Conservation (phyloP, 1,284 basidiomycete species). For the Tilletiaria anomala region DNA sequence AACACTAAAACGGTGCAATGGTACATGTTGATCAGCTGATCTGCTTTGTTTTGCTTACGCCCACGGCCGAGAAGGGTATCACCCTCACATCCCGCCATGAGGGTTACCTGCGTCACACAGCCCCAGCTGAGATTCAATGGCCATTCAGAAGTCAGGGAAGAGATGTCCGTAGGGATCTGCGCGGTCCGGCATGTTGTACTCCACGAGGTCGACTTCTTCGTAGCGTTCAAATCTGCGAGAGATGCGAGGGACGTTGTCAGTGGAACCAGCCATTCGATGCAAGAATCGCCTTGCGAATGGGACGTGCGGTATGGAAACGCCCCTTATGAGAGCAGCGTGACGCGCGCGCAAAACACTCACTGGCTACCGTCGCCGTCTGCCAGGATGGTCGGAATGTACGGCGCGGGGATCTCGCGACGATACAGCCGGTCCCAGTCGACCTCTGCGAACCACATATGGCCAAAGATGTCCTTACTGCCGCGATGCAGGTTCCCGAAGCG, state of each 20-base stretch:
- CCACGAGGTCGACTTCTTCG: constrained; percentile 30
- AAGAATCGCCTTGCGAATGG: neutral
- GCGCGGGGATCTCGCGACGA: constrained; percentile 80
- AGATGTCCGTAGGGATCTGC: constrained; percentile 25
- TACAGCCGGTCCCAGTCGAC: constrained; percentile 83
- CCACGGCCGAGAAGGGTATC: too few relatives aligned
- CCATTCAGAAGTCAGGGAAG: constrained; percentile 30
- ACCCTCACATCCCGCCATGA: too few relatives aligned
- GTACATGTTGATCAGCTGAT: too few relatives aligned
- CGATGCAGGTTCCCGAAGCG: constrained; percentile 82
- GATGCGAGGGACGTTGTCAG: neutral
- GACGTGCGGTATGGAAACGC: neutral
- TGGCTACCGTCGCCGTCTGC: constrained; percentile 41
- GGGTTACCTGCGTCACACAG: too few relatives aligned
- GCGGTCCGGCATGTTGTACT: constrained; percentile 25
- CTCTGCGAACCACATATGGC: constrained; percentile 90
- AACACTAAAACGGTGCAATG: too few relatives aligned
- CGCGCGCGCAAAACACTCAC: constrained; percentile 9
- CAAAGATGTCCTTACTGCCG: constrained; percentile 88
- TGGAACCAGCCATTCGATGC: neutral
- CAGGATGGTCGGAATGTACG: constrained; percentile 59
- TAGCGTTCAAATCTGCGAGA: constrained; percentile 31
- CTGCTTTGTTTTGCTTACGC: too few relatives aligned
- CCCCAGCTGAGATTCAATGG: too few relatives aligned
- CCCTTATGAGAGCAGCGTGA: too few relatives aligned